phyloP scores from a whole-genome alignment of 306 rosid genomes.

The Casuarina equisetifolia region DNA sequence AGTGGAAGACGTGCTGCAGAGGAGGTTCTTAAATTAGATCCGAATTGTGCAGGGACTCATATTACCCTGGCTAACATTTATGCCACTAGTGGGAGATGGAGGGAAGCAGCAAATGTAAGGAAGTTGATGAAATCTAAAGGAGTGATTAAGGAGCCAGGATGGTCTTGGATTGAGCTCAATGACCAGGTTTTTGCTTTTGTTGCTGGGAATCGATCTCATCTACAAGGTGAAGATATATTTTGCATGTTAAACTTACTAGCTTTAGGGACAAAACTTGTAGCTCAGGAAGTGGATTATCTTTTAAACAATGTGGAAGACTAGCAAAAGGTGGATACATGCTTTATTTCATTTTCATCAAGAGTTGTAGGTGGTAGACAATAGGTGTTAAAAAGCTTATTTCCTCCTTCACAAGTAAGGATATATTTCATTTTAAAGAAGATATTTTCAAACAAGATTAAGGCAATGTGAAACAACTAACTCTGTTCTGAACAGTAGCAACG shows the following conservation, averaged over 20 bases:
- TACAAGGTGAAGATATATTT: conserved; percentile 51
- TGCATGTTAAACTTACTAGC: conserved; percentile 50
- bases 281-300: conserved; percentile 35
- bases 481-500: too few species aligned
- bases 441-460: too few species aligned
- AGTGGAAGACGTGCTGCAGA: conserved; percentile 62
- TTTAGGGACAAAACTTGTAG: conserved; percentile 33
- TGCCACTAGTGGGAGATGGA: conserved; percentile 69
- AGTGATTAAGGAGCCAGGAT: conserved; percentile 74
- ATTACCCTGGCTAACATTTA: conserved; percentile 70
- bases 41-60: conserved; percentile 68
- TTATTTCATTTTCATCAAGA: neutral
- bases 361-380: neutral
- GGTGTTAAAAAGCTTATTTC: too few species aligned
- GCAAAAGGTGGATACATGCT: conserved; percentile 12
- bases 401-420: too few species aligned
- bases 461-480: too few species aligned
- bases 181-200: conserved; percentile 55
- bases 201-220: conserved; percentile 63
- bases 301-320: conserved; percentile 40
- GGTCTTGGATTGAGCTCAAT: conserved; percentile 75
- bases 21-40: conserved; percentile 59
- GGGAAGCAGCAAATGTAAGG: conserved; percentile 66
- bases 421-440: too few species aligned
- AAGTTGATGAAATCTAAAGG: conserved; percentile 74